Base-by-base conservation (phyloP, 2,329 filamentous ascomycete genomes). In the Fonsecaea erecta region DNA sequence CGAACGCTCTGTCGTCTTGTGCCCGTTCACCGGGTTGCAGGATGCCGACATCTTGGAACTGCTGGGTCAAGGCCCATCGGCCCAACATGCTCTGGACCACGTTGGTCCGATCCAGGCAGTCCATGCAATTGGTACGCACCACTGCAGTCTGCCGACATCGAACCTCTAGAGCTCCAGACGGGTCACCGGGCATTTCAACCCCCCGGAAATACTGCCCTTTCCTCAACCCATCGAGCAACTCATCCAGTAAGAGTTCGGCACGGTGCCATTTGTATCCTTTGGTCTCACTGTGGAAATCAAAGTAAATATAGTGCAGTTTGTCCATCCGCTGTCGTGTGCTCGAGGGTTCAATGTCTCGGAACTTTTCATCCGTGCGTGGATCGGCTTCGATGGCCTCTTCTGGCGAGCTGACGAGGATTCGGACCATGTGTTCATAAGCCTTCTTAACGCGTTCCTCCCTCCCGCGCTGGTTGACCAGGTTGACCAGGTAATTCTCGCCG, bases 121-220 rank as follows among this genome's bases (percentile, higher is more conserved):
- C 95, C 95, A 99, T 99, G 81, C 95, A 99, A 77, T 99, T 99
- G 43, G 95, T 97, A 60, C 95, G 89, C 69, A 99, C 93, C 16
- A 98, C 93, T 67, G 91, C 93, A 1, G 88, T 92, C 82, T 99
- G 95, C 69, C 87, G 84, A 67, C 86, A 89, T 69, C 93, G 88
- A 35, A 92, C 86, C 72, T 98, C 94, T 12, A 97, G 84, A 18
- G 86, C 87, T 32, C 90, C 90, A 64, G 88, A 84, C 56, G 83
- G 76, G 71, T 87, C 86, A 51, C 87, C 90, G 1, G 93, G 91
- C 81, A 90, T 90, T 76, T 97, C 92, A 30, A 94, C 87, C 40
- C 92, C 94, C 68, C 93, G 90, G 84, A 98, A 99, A 80, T 99
- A 99, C 71, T 90, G 88, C 72, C 96, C 93, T 46, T 88, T 86